Conservation (phyloP, 116 monocot species). For the Dioscorea cayenensis region DNA sequence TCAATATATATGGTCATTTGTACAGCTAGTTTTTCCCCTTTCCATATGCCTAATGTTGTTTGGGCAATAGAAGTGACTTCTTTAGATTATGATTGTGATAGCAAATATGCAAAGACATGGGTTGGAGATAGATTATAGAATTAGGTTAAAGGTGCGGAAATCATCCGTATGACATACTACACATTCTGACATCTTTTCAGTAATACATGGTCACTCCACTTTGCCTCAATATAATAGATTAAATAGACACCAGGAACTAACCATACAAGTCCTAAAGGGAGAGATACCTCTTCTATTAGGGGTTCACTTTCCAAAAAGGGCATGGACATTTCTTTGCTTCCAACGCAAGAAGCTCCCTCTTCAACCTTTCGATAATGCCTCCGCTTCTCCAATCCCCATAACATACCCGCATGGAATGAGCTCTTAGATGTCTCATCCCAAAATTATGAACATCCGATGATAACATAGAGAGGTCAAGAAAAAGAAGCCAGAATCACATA, state of each 20-base stretch:
- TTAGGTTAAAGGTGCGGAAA: no score
- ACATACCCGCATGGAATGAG: conserved; percentile 53
- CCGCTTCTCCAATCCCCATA: conserved; percentile 98
- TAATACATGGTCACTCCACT: no score
- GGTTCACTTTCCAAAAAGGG: conserved; percentile 85
- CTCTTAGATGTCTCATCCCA: not conserved
- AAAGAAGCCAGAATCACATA: not conserved
- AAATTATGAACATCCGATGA: not conserved
- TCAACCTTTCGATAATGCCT: conserved; percentile 99
- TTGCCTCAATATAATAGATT: no score
- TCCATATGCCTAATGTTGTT: no score
- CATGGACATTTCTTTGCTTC: conserved; percentile 97
- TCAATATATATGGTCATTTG: no score
- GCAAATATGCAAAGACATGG: no score
- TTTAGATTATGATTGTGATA: no score
- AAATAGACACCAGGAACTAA: not conserved
- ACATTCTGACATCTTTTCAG: no score
- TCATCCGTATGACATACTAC: no score
- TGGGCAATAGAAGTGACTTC: no score
- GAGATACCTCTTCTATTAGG: conserved; percentile 73
- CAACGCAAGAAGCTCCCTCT: conserved; percentile 88
- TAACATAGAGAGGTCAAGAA: not conserved
- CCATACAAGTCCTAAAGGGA: conserved; percentile 4
- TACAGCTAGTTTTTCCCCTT: no score
- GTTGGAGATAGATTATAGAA: no score